Evolutionary conservation across 2,329 filamentous ascomycete species (phyloP), one percentile per base, ranked within the genome.

Genomic region (Chalara sp.): DNA sequence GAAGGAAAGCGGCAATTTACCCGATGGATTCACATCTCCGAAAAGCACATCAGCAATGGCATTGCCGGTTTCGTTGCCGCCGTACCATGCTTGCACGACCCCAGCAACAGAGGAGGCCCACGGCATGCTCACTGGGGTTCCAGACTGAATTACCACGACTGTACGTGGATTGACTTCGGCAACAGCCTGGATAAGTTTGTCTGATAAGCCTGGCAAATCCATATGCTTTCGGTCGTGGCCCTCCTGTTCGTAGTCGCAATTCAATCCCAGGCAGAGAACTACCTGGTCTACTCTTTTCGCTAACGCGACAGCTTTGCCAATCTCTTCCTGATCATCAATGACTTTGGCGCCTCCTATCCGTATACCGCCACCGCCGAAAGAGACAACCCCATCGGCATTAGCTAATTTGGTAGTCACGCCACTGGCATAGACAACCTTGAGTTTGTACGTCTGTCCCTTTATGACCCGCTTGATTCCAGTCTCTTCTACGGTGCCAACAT

Each of bases 21-120:
- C 87, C 37, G 80, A 84, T 0, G 88, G 88, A 62, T 86, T 89
- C 44, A 79, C 76, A 53, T 84, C 78, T 42, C 87, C 87, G 54
- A 87, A 87, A 28, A 92, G 72, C 2, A 91, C 76, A 57, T 92
- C 87, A 0, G 85, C 86, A 55, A 93, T 84, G 7, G 82, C 84
- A 62, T 91, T 89, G 6, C 87, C 88, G 5, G 84, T 84, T 70
- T 92, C 87, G 61, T 91, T 88, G n/a, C 88, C 88, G 53, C 87
- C 86, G 62, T 89, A 92, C 86, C 87, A 92, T 6, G 87, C 87
- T 62, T 91, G 86, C 0, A 90, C 63, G 1, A 91, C 71, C 1
- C 81, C 79, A 6, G 68, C 63, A 2, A 54, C 78, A 35, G 74
- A 64, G 21, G 70, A 61, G 1, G 78, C 72, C 84, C 84, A 87